Evolutionary conservation across 1,284 basidiomycete species (phyloP), one percentile per base, ranked within the genome.

Genomic region (Pseudozyma pruni): DNA sequence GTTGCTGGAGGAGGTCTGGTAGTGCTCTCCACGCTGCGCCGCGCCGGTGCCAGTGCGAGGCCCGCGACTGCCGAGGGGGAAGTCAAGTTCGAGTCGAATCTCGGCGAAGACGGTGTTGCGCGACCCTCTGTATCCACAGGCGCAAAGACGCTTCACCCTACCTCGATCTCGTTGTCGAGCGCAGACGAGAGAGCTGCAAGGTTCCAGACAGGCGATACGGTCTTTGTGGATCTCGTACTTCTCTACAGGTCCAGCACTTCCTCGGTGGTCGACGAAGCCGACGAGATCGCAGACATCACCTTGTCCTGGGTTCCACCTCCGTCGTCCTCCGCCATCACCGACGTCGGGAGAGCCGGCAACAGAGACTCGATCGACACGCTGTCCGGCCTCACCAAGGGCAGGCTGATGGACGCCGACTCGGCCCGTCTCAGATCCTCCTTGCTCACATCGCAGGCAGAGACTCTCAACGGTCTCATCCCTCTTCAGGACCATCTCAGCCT

Each of bases 351-450:
- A 14, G 22, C 25, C 5, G 31, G 2, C 4, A 58, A 45, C 17
- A 52, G 54, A 33, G 61, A 64, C 17, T 46, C 61, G 8, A 43
- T 40, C 16, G 61, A 50, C 29, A 20, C 35, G 9, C 14, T 6
- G n/a, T 31, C 52, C 6, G 49, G 45, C 13, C 4, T 45, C 19
- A 22, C 16, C n/a, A 53, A 44, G 19, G 20, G 32, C 0, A 46
- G 51, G 14, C n/a, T 59, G 37, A 55, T 66, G 42, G 62, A 66
- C 34, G 47, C 55, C 19, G 51, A 66, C n/a, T 25, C 50, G 8
- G 51, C 62, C 0, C 34, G 51, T 22, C 37, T 50, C 43, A 54
- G 50, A 34, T 38, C 55, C 7, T 37, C 41, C 5, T 17, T 54
- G 32, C 16, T 41, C 33, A 14, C 32, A 4, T 48, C 49, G 4